Evolutionary conservation across 495 filamentous ascomycete species (phyloP).

Genomic region (Tetracladium setigerum): DNA sequence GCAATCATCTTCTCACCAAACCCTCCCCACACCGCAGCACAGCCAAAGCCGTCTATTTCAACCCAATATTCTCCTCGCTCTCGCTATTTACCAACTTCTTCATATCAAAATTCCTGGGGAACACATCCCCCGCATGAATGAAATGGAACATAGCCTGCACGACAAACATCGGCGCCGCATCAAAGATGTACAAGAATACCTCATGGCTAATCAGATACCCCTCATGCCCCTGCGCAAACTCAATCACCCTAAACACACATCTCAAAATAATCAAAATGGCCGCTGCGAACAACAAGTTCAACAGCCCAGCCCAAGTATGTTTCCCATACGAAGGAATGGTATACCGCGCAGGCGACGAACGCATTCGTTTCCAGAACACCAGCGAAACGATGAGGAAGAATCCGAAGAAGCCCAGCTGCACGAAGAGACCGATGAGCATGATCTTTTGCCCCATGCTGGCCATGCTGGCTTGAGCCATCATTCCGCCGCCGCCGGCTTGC

Average conservation of each 20-base stretch:
- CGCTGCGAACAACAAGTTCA: conserved; percentile 42
- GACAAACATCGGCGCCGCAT: conserved; percentile 48
- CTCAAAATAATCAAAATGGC: conserved; percentile 52
- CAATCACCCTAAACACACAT: conserved; percentile 50
- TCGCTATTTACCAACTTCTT: not conserved
- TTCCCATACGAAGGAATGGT: conserved; percentile 9
- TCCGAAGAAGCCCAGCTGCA: conserved; percentile 42
- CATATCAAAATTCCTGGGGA: not conserved
- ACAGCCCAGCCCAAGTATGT: conserved; percentile 41
- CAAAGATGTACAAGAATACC: conserved; percentile 54
- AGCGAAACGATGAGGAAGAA: conserved; percentile 39
- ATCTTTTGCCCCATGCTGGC: conserved; percentile 31
- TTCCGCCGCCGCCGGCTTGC: conserved; percentile 28
- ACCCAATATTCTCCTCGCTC: not conserved
- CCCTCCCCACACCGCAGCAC: no score
- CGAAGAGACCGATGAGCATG: conserved; percentile 32
- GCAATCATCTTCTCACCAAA: no score
- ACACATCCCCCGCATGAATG: conserved; percentile 13
- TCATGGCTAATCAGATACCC: conserved; percentile 46
- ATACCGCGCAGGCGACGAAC: conserved; percentile 4
- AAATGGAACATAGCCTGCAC: conserved; percentile 40
- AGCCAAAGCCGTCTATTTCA: not conserved
- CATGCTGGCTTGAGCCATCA: conserved; percentile 29
- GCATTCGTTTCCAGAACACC: conserved; percentile 25
- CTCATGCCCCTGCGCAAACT: conserved; percentile 48